Percentiles rank a stretch among this genome's conserved stretches.
Evolutionary conservation across 768 basidiomycete species (phyloP).

Genomic region (Chlorophyllum brunneum): DNA sequence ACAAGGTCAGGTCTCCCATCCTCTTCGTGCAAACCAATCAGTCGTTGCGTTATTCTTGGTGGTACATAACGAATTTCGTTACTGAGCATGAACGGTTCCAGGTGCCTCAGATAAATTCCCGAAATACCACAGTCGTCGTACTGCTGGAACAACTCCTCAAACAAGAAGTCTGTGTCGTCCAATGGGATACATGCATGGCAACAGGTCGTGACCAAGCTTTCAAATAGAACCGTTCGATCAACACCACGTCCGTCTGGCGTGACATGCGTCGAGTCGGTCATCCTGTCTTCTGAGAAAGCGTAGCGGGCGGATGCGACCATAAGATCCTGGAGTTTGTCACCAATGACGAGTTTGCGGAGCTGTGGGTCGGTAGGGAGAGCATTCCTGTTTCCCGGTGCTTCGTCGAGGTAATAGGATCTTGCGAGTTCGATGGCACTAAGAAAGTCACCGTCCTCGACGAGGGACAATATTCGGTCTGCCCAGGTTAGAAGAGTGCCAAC

Average conservation of each 20-base stretch:
- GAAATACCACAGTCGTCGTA: conserved; percentile 84
- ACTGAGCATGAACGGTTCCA: conserved; percentile 80
- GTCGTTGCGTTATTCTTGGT: conserved; percentile 81
- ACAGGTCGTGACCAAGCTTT: conserved; percentile 76
- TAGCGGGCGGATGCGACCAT: conserved; percentile 87
- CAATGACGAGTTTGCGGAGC: conserved; percentile 62
- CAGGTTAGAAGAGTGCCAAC: conserved; percentile 89
- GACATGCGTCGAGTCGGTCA: conserved; percentile 83
- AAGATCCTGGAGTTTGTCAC: conserved; percentile 72
- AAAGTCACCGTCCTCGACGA: conserved; percentile 85
- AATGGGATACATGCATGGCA: conserved; percentile 79
- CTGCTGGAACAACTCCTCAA: conserved; percentile 89
- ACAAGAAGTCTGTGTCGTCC: conserved; percentile 80
- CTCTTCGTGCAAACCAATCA: conserved; percentile 76
- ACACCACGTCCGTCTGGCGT: conserved; percentile 86
- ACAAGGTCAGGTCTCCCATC: conserved; percentile 68
- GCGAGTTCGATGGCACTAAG: conserved; percentile 86
- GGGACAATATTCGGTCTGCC: conserved; percentile 87
- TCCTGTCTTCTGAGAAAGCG: conserved; percentile 92
- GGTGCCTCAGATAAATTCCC: conserved; percentile 74
- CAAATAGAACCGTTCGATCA: conserved; percentile 86
- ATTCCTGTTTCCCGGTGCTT: conserved; percentile 82
- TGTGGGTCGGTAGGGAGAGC: conserved; percentile 69
- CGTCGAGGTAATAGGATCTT: conserved; percentile 74
- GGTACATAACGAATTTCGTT: conserved; percentile 73